A percentile compares a stretch with the other conserved stretches of the same genome.
Conservation (phyloP, 805 yeast species). For the Candida ulmi region DNA sequence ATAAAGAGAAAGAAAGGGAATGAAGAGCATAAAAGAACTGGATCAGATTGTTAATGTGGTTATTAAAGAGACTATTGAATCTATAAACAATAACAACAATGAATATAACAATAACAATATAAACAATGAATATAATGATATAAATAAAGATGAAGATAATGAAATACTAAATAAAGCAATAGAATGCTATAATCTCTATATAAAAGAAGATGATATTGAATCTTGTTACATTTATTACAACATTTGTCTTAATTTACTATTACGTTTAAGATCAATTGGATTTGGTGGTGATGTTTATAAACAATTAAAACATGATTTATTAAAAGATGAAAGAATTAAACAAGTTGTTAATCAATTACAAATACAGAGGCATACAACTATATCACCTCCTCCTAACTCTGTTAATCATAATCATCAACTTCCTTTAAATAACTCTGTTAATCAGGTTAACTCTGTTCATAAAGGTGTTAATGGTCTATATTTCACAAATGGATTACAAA, state of each 20-base stretch:
- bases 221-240: not conserved
- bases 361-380: too few species aligned
- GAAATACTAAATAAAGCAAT: not conserved
- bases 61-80: too few species aligned
- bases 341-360: not conserved
- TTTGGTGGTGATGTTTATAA: too few species aligned
- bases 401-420: too few species aligned
- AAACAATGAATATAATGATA: too few species aligned
- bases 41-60: not conserved
- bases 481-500: slow-evolving; percentile 65
- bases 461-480: slow-evolving; percentile 8
- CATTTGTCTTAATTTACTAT: not conserved
- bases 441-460: too few species aligned
- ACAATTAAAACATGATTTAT: not conserved
- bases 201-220: not conserved
- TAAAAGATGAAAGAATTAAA: not conserved
- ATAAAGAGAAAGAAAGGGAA: too few species aligned
- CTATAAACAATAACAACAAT: too few species aligned
- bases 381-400: too few species aligned
- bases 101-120: too few species aligned
- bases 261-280: not conserved
- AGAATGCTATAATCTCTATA: not conserved
- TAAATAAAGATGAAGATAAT: not conserved
- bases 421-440: too few species aligned
- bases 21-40: not conserved